Evolutionary conservation across 768 basidiomycete genomes (phyloP), one percentile per base, ranked within the genome.

Genomic region (Fomitopsis serialis): DNA sequence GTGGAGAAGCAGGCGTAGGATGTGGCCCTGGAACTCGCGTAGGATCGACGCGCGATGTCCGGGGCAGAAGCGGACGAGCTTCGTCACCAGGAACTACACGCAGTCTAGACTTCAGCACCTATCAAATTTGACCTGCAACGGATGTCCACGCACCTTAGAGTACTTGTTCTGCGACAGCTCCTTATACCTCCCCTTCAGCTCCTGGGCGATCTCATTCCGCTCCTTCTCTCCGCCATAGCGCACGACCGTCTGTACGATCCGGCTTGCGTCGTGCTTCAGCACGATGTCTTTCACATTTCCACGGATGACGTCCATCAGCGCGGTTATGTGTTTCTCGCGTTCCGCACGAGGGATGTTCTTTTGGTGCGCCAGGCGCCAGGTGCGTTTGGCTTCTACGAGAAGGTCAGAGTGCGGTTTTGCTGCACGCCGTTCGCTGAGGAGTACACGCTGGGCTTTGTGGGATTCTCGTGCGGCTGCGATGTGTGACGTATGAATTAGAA

Each of bases 221-320:
- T 95, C 87, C 46, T 66, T 71, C 63, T 77, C 86, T 19, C 80
- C 76, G 3, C 94, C 94, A 54, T 87, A 82, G 63, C 89, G 94
- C 45, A 96, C 87, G 12, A 89, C 73, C 0, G 83, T 88, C 66
- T 89, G 87, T 21, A 89, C 80, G 55, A 92, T 92, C 58, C 86
- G 80, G 62, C 91, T 92, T 8, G 92, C 92, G 67, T 96, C 92
- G 62, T 96, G 94, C 68, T 94, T 96, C 65, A 91, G 79, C 1
- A 89, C 86, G 35, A 96, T 84, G 29, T 94, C 92, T 55, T 85
- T 84, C 42, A 96, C 84, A 59, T 84, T 83, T 4, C 92, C 92
- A 21, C 87, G 81, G 21, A 93, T 82, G 43, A 86, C 76, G 27
- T 74, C 71, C 82, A 92, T 90, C 9, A 98, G 77, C 24, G 82